Base-by-base conservation (phyloP, 768 basidiomycete genomes). In the Phylloporus arenicola region DNA sequence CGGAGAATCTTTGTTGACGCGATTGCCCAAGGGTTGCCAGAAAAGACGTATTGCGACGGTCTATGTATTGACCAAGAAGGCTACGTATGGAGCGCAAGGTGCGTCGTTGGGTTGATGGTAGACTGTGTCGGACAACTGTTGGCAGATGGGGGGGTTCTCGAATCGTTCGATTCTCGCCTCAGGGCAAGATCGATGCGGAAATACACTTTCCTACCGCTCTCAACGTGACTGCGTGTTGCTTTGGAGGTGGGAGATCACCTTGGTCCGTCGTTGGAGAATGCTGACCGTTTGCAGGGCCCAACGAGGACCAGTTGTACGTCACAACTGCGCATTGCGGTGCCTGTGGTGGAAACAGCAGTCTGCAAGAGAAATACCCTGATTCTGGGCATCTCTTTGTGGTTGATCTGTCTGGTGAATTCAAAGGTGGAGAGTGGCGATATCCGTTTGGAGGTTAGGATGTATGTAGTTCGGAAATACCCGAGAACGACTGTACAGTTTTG, bases 201-300 rank as follows among this genome's bases (percentile, higher is more conserved):
- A 71, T 86, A 34, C 43, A 69, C 16, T 81, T 86, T 56, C 82
- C 83, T 20, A 79, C 73, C n/a, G 85, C 72, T 6, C 65, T 81
- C 51, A 79, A 82, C 47, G 71, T 86, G 33, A 86, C 85, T 5
- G 75, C 83, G 11, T 85, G 84, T 54, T 81, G 80, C 59, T 86
- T 86, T 61, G 85, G 83, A 65, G 61, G 62, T 61, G 42, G 33
- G 58, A 50, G 29, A 13, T 29, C 45, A 20, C 12, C 33, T 35
- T 55, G 34, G 20, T 43, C 57, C 7, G 44, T 56, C 45, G 16
- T 24, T 38, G 50, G 24, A 20, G 29, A 41, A 42, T 40, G 49
- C 24, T 38, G 11, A 24, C 41, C 30, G 42, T 20, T 14, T 17
- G 19, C 46, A 83, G 83, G 84, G 20, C 74, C 75, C 14, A 70